Evolutionary conservation across 179 eudicot species (phyloP), one percentile per base, ranked within the genome.

Genomic region (Actinidia arguta): DNA sequence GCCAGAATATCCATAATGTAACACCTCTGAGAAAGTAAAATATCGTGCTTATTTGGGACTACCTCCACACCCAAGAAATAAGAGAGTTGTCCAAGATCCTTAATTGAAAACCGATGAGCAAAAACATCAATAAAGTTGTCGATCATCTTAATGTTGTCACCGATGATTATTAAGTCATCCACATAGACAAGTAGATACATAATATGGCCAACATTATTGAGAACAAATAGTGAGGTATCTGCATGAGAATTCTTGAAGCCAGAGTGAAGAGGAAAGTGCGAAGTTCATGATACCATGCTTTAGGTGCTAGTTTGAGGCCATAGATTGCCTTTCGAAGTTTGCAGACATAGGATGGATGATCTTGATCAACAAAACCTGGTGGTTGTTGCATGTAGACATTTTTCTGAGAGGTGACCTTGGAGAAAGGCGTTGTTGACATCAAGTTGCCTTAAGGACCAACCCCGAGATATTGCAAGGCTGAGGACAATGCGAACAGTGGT

Each of bases 1-100:
- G 12, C 48, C 16, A 81, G 61, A 0, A 81, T 61, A 10, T 81
- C 78, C 4, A 14, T 4, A 8, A 81, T 62, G 39, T 81, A 81
- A 9, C 61, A 73, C 0, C 25, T 31, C 54, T 80, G 66, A 10
- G 42, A 9, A 0, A 39, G 25, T 10, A 80, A 46, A 0, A 72
- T 6, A 3, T 36, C 42, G 0, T 22, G 1, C 0, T 42, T 13
- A 5, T 46, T 78, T 1, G 24, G 12, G 4, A 63, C 16, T 0
- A 25, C 81, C 25, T 63, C 62, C 22, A 78, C 51, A 8, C 72
- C 72, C 1, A 78, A 22, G 11, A 78, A 78, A 24, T 44, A 78
- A 0, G 24, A 44, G 1, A 63, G 66, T 2, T 42, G 8, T n/a
- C n/a, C n/a, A n/a, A n/a, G n/a, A 22, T 54, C 71, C 20, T n/a